A percentile compares a stretch with the other conserved stretches of the same genome.
These are phyloP conservation scores for Dactylonectria macrodidyma DNA, from an alignment of 2,329 filamentous ascomycete species.

Conservation along the genomic window DNA sequence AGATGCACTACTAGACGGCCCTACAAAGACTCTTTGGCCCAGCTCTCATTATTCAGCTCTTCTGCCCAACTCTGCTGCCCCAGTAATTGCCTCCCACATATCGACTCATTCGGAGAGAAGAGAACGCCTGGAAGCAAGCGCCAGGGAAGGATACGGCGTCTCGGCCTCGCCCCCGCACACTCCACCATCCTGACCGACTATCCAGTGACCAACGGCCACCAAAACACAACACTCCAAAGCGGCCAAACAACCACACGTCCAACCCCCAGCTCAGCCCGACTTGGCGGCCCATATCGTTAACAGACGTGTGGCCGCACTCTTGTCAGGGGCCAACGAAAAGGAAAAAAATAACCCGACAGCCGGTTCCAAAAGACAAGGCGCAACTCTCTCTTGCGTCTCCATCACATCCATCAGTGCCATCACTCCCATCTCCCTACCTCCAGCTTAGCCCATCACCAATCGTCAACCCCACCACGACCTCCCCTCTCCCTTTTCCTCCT, in stretches of 20 bases:
- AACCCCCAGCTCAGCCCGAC: conserved; percentile 26
- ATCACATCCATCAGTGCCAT: neutral
- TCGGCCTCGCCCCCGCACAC: conserved; percentile 23
- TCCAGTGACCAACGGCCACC: conserved; percentile 25
- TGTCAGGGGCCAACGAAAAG: conserved; percentile 10
- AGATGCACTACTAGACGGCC: neutral
- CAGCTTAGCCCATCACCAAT: conserved; percentile 16
- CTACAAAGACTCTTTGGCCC: too few species aligned
- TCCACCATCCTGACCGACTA: conserved; percentile 27
- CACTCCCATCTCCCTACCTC: conserved; percentile 8
- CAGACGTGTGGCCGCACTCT: conserved; percentile 1
- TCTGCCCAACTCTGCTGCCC: neutral
- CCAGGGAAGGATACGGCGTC: neutral
- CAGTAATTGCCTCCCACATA: neutral
- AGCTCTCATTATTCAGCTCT: too few species aligned
- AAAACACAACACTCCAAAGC: conserved; percentile 26
- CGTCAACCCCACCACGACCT: conserved; percentile 43
- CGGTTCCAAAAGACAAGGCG: conserved; percentile 29
- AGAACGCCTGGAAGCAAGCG: neutral
- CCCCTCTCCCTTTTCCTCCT: conserved; percentile 40
- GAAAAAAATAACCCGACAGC: conserved; percentile 4
- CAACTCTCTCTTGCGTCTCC: conserved; percentile 12
- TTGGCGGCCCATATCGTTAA: conserved; percentile 27
- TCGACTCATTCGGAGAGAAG: neutral
- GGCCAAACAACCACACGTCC: conserved; percentile 15